Evolutionary conservation across 257 asterid species (phyloP).

Genomic region (Petunia secreta): DNA sequence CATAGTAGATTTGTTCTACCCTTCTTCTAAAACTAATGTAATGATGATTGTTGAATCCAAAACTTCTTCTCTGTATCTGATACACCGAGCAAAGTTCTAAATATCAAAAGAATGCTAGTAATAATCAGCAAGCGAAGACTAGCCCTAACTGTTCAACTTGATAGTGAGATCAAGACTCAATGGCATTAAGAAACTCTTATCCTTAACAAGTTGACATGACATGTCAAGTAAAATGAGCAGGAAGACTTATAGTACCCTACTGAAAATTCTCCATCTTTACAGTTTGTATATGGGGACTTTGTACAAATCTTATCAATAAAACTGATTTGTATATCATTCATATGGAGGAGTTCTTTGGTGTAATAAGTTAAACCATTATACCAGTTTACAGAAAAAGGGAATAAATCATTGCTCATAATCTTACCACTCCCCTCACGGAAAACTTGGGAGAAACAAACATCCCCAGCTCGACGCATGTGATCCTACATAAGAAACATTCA

Average conservation of each 20-base stretch:
- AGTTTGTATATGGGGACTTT: background rate
- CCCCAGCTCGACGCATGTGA: slow-evolving; percentile 99
- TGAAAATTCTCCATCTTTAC: slow-evolving; percentile 2
- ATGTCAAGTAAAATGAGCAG: slow-evolving; percentile 4
- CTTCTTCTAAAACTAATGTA: too few species aligned
- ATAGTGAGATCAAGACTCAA: background rate
- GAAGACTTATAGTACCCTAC: background rate
- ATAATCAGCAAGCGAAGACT: background rate
- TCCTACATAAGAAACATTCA: slow-evolving; percentile 56
- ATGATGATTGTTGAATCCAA: background rate
- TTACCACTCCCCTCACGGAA: slow-evolving; percentile 94
- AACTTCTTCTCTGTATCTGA: background rate
- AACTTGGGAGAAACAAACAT: slow-evolving; percentile 98
- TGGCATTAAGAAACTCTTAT: background rate
- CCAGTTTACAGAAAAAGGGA: background rate
- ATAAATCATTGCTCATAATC: slow-evolving; percentile 23
- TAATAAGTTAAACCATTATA: background rate
- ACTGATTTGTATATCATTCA: background rate
- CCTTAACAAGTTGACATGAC: background rate
- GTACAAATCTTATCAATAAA: background rate
- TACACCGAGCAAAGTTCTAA: background rate
- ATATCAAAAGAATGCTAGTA: slow-evolving; percentile 1
- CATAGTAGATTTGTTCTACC: too few species aligned
- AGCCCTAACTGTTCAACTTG: background rate
- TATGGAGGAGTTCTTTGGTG: background rate